Conservation (phyloP, 1,284 basidiomycete genomes). For the Cutaneotrichosporon daszewskae region DNA sequence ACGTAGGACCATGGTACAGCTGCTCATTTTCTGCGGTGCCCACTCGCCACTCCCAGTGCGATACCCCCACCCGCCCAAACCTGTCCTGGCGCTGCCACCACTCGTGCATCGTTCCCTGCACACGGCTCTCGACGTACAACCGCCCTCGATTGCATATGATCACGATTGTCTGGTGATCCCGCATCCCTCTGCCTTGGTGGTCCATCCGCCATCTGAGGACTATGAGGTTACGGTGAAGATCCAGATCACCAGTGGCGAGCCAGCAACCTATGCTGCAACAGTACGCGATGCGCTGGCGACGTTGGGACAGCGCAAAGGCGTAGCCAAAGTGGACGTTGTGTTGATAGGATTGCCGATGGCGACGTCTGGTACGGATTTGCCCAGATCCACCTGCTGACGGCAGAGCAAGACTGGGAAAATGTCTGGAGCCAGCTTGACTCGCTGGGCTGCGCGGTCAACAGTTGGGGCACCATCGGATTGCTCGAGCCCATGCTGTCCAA, state of each 20-base stretch:
- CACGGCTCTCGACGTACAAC: slow-evolving; percentile 32
- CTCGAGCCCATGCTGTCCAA: slow-evolving; percentile 22
- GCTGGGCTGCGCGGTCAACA: slow-evolving; percentile 14
- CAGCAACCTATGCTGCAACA: slow-evolving; percentile 5
- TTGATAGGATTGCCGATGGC: slow-evolving; percentile 29
- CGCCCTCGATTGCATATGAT: slow-evolving; percentile 18
- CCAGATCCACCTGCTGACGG: not conserved
- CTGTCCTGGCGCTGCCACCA: slow-evolving; percentile 33
- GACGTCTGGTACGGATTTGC: slow-evolving; percentile 8
- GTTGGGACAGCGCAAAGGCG: slow-evolving; percentile 25
- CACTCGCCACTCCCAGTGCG: slow-evolving; percentile 38
- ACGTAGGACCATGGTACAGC: no score
- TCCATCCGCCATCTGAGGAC: slow-evolving; percentile 24
- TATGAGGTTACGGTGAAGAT: slow-evolving; percentile 44
- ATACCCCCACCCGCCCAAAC: slow-evolving; percentile 36
- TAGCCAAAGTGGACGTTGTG: slow-evolving; percentile 28
- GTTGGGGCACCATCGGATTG: slow-evolving; percentile 39
- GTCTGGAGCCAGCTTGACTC: slow-evolving; percentile 5
- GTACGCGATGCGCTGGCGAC: slow-evolving; percentile 24
- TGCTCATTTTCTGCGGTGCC: slow-evolving; percentile 41
- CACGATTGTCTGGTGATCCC: slow-evolving; percentile 26
- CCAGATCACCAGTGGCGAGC: slow-evolving; percentile 21
- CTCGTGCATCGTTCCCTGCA: slow-evolving; percentile 45
- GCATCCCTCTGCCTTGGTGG: slow-evolving; percentile 25
- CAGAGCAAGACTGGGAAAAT: slow-evolving; percentile 3